Evolutionary conservation across 352 stramenopile species (phyloP), one percentile per base, ranked within the genome.

Genomic region (Thraustochytrium sp.): DNA sequence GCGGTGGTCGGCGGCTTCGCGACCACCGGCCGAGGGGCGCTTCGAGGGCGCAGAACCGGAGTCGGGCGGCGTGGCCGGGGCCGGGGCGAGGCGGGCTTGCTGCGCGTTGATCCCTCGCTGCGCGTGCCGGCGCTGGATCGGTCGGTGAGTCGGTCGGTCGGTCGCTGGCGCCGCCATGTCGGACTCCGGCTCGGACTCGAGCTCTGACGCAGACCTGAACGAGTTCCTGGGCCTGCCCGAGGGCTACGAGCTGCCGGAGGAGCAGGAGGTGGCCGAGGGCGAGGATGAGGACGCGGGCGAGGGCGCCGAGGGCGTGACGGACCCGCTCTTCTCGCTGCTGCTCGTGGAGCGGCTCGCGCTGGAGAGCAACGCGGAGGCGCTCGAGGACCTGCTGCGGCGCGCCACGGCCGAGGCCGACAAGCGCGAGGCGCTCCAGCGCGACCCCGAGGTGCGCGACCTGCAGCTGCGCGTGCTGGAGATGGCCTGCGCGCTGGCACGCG

Each of bases 141-240:
- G 26, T 55, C 34, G 23, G 59, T 48, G 21, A 49, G 18, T 48
- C n/a, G 59, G 21, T 68, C n/a, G 23, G 59, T 23, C 34, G 59
- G 34, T 68, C 34, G 23, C 21, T 23, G 13, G 31, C 21, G 49
- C 42, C 8, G 23, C 9, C 9, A 62, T 55, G 49, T 23, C 42
- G 65, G 49, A 62, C 42, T 21, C 46, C 21, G 53, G 11, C 8
- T 80, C 68, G 49, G 68, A 80, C 42, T 46, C 68, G 68, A 63
- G 44, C 44, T 65, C 48, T 8, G 65, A 77, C 65, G 65, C 65
- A n/a, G 65, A 77, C 29, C 53, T 80, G 68, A 72, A 42, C 68
- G 68, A 61, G 68, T 63, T 80, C 44, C 48, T 80, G n/a, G 68
- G 68, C 11, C 44, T 80, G 13, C 62, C 62, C 23, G 46, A 80